Evolutionary conservation across 2,329 filamentous ascomycete genomes (phyloP), one percentile per base, ranked within the genome.

Genomic region (Curvularia sp.): DNA sequence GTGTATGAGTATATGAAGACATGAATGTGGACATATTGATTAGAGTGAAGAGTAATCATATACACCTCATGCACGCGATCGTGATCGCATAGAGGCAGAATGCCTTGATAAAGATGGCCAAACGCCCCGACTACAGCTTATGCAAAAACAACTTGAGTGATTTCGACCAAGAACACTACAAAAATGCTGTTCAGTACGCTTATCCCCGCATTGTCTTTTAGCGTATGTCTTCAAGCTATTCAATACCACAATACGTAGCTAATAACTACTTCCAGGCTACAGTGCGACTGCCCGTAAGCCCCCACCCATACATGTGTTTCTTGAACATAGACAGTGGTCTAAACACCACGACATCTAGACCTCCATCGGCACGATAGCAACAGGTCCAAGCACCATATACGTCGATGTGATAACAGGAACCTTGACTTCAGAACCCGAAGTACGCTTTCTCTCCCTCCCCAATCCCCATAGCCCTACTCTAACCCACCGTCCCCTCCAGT

Each of bases 381-480:
- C 38, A 12, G 47, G 53, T 2, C 30, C 38, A 23, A 56, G 30
- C 12, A 32, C 27, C 3, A 51, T 42, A 18, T 51, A 56, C 9
- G 53, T 41, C 6, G 53, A 56, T 21, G 21, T 51, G 12, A 13
- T 51, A 18, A 42, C 27, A n/a, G 47, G 53, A 19, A 38, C 28
- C 18, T 38, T 51, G 10, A 56, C 7, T n/a, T 50, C 47, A 19
- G 47, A 56, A 21, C 47, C 53, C 2, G 28, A 27, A 6, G 46
- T 46, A 23, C 42, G 48, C 38, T 12, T 41, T n/a, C 5, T 36
- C 32, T 21, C 8, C 2, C 21, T 12, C 10, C 19, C 10, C 25
- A 10, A 3, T 4, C 21, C 2, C 2, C 12, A n/a, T 25, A 25
- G 25, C 10, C 15, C 10, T 23, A 8, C 10, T 42, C 39, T 42